Base-by-base conservation (phyloP, 192 early-diverging fungal species). In the Coemansia sp. region DNA sequence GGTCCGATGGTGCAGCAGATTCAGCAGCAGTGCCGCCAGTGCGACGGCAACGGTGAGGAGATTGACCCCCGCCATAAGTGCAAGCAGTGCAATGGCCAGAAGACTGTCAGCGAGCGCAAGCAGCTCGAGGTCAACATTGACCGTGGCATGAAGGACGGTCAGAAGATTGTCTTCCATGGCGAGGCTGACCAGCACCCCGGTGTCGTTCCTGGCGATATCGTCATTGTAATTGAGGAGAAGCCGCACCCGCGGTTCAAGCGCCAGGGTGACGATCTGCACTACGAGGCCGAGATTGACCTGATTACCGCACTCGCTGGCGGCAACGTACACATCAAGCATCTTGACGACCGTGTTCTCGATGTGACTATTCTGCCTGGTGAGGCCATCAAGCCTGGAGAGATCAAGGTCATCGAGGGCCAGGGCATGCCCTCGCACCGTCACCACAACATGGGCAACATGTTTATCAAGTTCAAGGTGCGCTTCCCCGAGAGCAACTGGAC, bases 1-100 rank as follows among this genome's bases (percentile, higher is more conserved):
- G 98, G 98, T 22, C 98, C 98, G 18, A 98, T 99, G 96, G 89
- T 99, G 56, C 98, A 99, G 84, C 98, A 98, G 82, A 92, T 98
- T 81, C 98, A 99, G 78, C 93, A 96, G 72, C 86, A 93, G 24
- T 99, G 98, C 81, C 80, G 79, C 33, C 86, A 87, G 43, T 99
- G 98, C 81, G 80, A 84, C 49, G 98, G 94, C 57, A 84, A 86
- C 58, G 96, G 98, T 61, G 89, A 95, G 66, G 84, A 91, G 61
- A 95, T 99, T 58, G 85, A 87, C 53, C 85, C 89, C 47, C 94
- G 93, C 76, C 86, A 93, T 77, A 81, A 89, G 57, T 99, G 98
- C 86, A 90, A 87, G 68, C 59, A 73, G 55, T 99, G 98, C 83
- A 81, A 86, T 40, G 98, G 92, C 43, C 88, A 88, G 63, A 99